These are phyloP conservation scores for Tuctoria greenei DNA, from an alignment of 176 grass and related monocot species.

Conservation along the genomic window DNA sequence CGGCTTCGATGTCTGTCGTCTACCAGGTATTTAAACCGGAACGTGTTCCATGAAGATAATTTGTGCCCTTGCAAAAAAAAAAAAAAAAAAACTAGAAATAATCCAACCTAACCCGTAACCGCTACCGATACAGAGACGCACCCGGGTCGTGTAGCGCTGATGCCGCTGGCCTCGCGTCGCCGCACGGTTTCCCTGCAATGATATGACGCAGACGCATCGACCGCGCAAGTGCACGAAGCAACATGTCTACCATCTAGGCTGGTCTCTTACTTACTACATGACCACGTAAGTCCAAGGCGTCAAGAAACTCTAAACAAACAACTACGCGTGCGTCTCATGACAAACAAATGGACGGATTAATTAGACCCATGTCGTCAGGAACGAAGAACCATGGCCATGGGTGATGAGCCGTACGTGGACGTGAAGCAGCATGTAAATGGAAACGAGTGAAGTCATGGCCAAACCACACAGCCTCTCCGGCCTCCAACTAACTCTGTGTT, in stretches of 20 bases:
- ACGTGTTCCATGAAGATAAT: background rate
- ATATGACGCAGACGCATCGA: background rate
- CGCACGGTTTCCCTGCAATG: slow-evolving; percentile 23
- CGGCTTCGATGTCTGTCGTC: too few species aligned
- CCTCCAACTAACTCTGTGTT: slow-evolving; percentile 15
- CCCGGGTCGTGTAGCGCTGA: background rate
- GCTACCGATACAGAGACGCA: background rate
- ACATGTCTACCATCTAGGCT: background rate
- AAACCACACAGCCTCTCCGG: slow-evolving; percentile 12
- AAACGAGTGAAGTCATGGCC: slow-evolving; percentile 20
- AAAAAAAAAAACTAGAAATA: background rate
- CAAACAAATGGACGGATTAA: background rate
- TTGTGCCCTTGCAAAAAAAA: background rate
- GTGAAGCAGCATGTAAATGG: slow-evolving; percentile 33
- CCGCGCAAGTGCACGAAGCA: background rate
- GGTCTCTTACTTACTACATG: background rate
- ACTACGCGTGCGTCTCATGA: slow-evolving; percentile 9
- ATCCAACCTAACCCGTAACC: background rate
- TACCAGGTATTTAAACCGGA: background rate
- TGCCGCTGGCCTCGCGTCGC: background rate
- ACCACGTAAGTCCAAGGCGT: background rate
- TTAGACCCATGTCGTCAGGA: slow-evolving; percentile 1
- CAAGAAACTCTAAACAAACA: slow-evolving; percentile 32
- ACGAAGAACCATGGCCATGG: background rate
- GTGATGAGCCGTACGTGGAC: too few species aligned